Evolutionary conservation across 2,329 filamentous ascomycete species (phyloP).

Genomic region (Ascochyta viciae-villosae): DNA sequence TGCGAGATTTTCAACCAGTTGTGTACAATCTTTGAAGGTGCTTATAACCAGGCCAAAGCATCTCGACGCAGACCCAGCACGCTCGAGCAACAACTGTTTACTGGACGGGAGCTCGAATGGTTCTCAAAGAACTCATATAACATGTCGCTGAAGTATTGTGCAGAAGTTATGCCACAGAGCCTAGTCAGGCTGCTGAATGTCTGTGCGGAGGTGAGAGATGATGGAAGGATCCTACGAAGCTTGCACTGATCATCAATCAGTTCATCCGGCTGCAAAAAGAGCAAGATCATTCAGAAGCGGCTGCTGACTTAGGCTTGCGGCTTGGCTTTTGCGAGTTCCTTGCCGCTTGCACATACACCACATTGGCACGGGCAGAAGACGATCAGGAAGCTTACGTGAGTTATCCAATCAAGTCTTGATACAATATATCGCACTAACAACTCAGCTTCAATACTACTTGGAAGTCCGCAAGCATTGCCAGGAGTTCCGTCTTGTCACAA

Average conservation of each 20-base stretch:
- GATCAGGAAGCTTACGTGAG: slow-evolving; percentile 50
- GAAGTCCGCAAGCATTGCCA: slow-evolving; percentile 66
- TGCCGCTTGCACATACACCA: slow-evolving; percentile 54
- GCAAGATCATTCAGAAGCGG: slow-evolving; percentile 26
- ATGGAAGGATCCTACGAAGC: neutral
- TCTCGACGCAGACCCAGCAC: slow-evolving; percentile 52
- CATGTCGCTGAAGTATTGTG: slow-evolving; percentile 68
- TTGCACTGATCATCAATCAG: slow-evolving; percentile 24
- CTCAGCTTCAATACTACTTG: slow-evolving; percentile 67
- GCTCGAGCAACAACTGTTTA: slow-evolving; percentile 59
- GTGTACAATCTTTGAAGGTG: slow-evolving; percentile 62
- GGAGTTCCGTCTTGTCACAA: slow-evolving; percentile 61
- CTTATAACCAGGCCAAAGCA: slow-evolving; percentile 56
- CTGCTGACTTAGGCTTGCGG: slow-evolving; percentile 63
- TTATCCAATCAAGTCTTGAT: slow-evolving; percentile 19
- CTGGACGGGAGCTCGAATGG: slow-evolving; percentile 75
- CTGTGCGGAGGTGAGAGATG: slow-evolving; percentile 50
- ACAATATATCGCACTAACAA: slow-evolving; percentile 38
- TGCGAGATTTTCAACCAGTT: slow-evolving; percentile 55
- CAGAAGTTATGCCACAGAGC: slow-evolving; percentile 62
- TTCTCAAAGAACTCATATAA: slow-evolving; percentile 86
- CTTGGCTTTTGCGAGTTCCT: slow-evolving; percentile 76
- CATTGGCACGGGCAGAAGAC: slow-evolving; percentile 57
- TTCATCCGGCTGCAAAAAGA: slow-evolving; percentile 51
- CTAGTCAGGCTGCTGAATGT: slow-evolving; percentile 62